phyloP scores from a whole-genome alignment of 2,329 filamentous ascomycete species.

The Calonectria naviculata region DNA sequence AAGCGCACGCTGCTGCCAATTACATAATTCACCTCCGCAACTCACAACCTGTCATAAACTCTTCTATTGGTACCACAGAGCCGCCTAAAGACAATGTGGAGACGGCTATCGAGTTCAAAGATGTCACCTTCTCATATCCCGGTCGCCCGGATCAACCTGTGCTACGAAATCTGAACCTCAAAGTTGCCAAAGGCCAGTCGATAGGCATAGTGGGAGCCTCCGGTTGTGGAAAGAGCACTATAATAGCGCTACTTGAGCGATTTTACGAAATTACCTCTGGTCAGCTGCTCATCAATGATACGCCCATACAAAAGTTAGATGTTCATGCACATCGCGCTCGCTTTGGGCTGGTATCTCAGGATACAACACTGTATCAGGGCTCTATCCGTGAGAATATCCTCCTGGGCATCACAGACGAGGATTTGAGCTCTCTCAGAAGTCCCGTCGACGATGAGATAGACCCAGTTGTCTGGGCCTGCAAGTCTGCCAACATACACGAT shows the following conservation, averaged over 20 bases:
- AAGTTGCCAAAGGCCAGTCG: background rate
- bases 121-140: background rate
- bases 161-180: background rate
- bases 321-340: background rate
- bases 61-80: background rate
- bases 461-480: slow-evolving; percentile 2
- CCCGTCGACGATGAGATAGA: slow-evolving; percentile 29
- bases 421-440: slow-evolving; percentile 34
- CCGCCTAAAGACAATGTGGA: background rate
- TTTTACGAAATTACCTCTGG: background rate
- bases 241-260: background rate
- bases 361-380: slow-evolving; percentile 38
- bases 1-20: background rate
- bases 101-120: background rate
- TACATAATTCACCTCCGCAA: background rate
- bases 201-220: background rate
- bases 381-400: slow-evolving; percentile 59
- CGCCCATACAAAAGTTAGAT: background rate
- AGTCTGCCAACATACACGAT: slow-evolving; percentile 60
- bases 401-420: slow-evolving; percentile 51
- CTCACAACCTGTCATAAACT: background rate
- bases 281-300: background rate
- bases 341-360: background rate
- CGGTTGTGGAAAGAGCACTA: background rate
- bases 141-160: background rate